A percentile compares a stretch with the other conserved stretches of the same genome.
Conservation (phyloP, 257 asterid species). For the Lavandula angustifolia region DNA sequence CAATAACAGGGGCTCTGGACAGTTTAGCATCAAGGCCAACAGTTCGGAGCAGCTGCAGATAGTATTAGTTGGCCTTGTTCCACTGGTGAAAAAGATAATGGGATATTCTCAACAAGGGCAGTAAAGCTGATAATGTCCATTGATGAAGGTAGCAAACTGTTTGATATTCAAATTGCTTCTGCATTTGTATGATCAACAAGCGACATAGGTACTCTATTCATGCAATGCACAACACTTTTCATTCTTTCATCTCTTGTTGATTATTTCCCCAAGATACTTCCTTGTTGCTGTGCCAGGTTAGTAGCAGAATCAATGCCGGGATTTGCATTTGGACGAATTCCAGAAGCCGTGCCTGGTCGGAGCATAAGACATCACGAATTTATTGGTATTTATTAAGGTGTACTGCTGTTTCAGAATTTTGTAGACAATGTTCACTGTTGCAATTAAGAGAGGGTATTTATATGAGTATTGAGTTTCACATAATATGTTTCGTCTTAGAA, state of each 20-base stretch:
- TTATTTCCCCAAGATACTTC: background rate
- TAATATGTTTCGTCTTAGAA: background rate
- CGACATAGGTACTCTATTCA: constrained; percentile 46
- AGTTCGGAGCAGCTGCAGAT: constrained; percentile 97
- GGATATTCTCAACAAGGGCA: constrained; percentile 59
- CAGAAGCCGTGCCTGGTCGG: constrained; percentile 22
- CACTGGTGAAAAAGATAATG: constrained; percentile 61
- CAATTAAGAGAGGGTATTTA: constrained; percentile 20
- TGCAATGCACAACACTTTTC: constrained; percentile 4
- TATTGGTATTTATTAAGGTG: background rate
- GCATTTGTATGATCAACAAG: constrained; percentile 34
- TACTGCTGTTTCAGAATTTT: constrained; percentile 31
- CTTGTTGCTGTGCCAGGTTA: constrained; percentile 32
- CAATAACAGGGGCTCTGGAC: constrained; percentile 86
- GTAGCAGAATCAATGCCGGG: constrained; percentile 30
- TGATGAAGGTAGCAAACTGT: constrained; percentile 24
- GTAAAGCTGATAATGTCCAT: constrained; percentile 41
- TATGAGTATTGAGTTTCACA: constrained; percentile 12
- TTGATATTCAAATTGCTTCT: constrained; percentile 34
- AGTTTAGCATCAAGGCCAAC: constrained; percentile 72
- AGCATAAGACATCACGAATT: background rate
- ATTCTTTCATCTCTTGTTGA: background rate
- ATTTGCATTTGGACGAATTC: constrained; percentile 13
- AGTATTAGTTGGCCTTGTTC: constrained; percentile 66
- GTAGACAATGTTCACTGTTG: constrained; percentile 34